phyloP scores from a whole-genome alignment of 768 basidiomycete species.

The Lepiota venenata region DNA sequence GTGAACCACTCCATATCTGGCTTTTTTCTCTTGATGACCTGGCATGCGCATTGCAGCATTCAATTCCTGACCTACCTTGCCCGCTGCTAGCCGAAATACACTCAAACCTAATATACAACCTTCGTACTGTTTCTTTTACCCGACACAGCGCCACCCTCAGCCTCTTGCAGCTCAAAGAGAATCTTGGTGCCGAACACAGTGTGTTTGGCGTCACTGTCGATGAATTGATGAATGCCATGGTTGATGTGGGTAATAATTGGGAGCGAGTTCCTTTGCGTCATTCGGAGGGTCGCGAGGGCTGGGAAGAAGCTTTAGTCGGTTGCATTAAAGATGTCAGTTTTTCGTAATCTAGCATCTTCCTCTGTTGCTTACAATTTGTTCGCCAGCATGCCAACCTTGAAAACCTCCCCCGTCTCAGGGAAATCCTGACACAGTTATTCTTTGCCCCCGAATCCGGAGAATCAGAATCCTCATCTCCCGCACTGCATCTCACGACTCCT shows the following conservation, averaged over 20 bases:
- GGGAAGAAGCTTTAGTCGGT: constrained; percentile 90
- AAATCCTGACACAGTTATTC: constrained; percentile 67
- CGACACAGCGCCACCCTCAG: constrained; percentile 76
- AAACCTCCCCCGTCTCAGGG: constrained; percentile 71
- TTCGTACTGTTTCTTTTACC: constrained; percentile 76
- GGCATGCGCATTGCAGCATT: constrained; percentile 82
- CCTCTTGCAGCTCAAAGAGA: constrained; percentile 44
- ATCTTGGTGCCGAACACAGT: constrained; percentile 32
- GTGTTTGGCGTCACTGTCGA: constrained; percentile 59
- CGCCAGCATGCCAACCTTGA: constrained; percentile 67
- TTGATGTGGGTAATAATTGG: constrained; percentile 85
- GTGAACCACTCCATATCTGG: constrained; percentile 85
- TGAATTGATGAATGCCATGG: constrained; percentile 63
- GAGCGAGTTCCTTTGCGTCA: constrained; percentile 72
- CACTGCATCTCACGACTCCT: constrained; percentile 33
- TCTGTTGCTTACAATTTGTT: constrained; percentile 1
- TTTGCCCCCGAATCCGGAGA: constrained; percentile 55
- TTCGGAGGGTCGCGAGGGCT: constrained; percentile 75
- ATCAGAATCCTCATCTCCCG: constrained; percentile 47
- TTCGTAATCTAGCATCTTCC: constrained; percentile 2
- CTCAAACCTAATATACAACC: constrained; percentile 82
- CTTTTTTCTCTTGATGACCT: constrained; percentile 92
- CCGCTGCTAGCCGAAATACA: constrained; percentile 85
- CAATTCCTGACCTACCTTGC: constrained; percentile 64
- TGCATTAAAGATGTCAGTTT: constrained; percentile 81